A percentile compares a stretch with the other conserved stretches of the same genome.
Conservation (phyloP, 306 rosid genomes). For the Prunus persica region DNA sequence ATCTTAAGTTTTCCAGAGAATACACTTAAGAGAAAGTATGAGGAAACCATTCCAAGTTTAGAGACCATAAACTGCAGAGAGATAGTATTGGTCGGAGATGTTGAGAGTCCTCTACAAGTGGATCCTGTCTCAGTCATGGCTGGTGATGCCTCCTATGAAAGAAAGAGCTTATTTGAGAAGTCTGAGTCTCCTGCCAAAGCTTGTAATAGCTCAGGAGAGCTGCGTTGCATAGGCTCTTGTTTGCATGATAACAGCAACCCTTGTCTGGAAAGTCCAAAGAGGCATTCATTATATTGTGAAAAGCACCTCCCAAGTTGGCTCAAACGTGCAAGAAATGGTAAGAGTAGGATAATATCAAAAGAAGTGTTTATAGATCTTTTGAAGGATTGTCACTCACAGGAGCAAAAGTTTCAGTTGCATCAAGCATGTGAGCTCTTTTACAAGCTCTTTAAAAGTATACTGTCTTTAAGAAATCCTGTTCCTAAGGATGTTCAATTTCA, state of each 20-base stretch:
- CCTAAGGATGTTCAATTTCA: slow-evolving; percentile 95
- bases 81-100: slow-evolving; percentile 45
- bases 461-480: slow-evolving; percentile 83
- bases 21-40: slow-evolving; percentile 61
- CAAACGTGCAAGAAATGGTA: slow-evolving; percentile 98
- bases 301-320: slow-evolving; percentile 97
- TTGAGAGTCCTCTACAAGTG: slow-evolving; percentile 56
- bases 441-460: slow-evolving; percentile 88
- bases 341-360: slow-evolving; percentile 89
- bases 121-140: slow-evolving; percentile 47
- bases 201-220: slow-evolving; percentile 35
- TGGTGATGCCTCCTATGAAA: slow-evolving; percentile 36
- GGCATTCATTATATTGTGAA: slow-evolving; percentile 81
- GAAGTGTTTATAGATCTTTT: slow-evolving; percentile 89
- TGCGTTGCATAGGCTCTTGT: slow-evolving; percentile 70
- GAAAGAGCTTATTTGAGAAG: slow-evolving; percentile 40
- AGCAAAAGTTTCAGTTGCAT: slow-evolving; percentile 70
- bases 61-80: slow-evolving; percentile 52
- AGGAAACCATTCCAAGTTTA: slow-evolving; percentile 41
- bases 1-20: slow-evolving; percentile 39
- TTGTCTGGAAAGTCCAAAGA: slow-evolving; percentile 77
- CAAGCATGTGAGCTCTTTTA: slow-evolving; percentile 94
- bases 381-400: slow-evolving; percentile 58
- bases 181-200: slow-evolving; percentile 40
- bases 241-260: slow-evolving; percentile 52